Percentiles rank a stretch among this genome's conserved stretches.
Conservation (phyloP, 1,284 basidiomycete genomes). For the Apiotrichum siamense region DNA sequence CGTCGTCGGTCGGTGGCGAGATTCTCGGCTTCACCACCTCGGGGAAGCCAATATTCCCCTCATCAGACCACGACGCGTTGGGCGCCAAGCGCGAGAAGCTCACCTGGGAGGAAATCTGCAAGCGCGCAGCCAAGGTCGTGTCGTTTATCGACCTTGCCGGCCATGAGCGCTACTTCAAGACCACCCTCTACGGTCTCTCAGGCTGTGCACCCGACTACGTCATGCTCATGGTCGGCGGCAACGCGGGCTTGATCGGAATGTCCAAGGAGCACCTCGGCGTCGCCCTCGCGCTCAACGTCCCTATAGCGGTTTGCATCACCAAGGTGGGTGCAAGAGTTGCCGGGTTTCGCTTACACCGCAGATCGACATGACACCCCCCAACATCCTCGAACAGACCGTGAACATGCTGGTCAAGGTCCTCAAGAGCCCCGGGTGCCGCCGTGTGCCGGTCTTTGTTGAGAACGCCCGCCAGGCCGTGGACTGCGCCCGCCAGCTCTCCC, state of each 20-base stretch:
- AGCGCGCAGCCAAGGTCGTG: constrained; percentile 83
- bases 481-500: constrained; percentile 55
- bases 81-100: constrained; percentile 68
- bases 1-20: constrained; percentile 95
- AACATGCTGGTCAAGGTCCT: constrained; percentile 91
- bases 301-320: constrained; percentile 88
- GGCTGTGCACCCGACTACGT: constrained; percentile 93
- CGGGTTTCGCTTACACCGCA: constrained; percentile 33
- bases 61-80: constrained; percentile 53
- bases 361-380: constrained; percentile 96
- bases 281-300: constrained; percentile 85
- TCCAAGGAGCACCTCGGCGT: constrained; percentile 95
- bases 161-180: constrained; percentile 73
- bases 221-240: constrained; percentile 91
- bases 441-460: constrained; percentile 49
- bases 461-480: constrained; percentile 66
- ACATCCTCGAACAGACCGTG: constrained; percentile 81
- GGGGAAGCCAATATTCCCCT: constrained; percentile 69
- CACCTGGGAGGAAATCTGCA: constrained; percentile 93
- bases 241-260: constrained; percentile 93
- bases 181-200: constrained; percentile 89
- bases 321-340: constrained; percentile 56
- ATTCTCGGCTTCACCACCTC: constrained; percentile 75
- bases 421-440: constrained; percentile 87
- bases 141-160: constrained; percentile 92